Conservation (phyloP, 345 rosid genomes). For the Diplotaxis tenuifolia region DNA sequence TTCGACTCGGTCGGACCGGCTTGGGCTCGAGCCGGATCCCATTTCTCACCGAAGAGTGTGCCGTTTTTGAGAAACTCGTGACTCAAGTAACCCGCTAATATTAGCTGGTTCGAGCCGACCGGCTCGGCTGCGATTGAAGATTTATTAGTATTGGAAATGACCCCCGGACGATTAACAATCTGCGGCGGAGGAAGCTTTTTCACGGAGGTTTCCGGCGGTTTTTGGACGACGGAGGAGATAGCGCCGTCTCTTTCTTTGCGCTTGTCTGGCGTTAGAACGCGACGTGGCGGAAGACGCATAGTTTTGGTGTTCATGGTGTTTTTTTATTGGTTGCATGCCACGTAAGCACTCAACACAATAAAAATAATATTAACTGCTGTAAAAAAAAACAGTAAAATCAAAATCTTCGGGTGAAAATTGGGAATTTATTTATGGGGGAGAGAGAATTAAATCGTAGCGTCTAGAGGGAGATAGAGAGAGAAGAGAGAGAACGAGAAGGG, state of each 20-base stretch:
- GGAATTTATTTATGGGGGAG: background rate
- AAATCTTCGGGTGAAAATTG: background rate
- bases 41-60: slow-evolving; percentile 66
- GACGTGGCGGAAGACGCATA: slow-evolving; percentile 92
- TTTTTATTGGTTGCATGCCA: slow-evolving; percentile 57
- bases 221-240: slow-evolving; percentile 22
- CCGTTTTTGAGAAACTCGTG: slow-evolving; percentile 75
- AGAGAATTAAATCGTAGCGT: background rate
- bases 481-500: background rate
- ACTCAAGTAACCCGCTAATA: slow-evolving; percentile 77
- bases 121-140: slow-evolving; percentile 17
- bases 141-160: slow-evolving; percentile 7
- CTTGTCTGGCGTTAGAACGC: slow-evolving; percentile 59
- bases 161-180: background rate
- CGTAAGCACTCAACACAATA: slow-evolving; percentile 41
- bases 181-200: slow-evolving; percentile 12
- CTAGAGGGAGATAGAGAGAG: background rate
- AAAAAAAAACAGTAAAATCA: background rate
- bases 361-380: slow-evolving; percentile 13
- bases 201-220: slow-evolving; percentile 28
- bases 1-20: slow-evolving; percentile 31
- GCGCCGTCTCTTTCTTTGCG: slow-evolving; percentile 51
- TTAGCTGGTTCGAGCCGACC: slow-evolving; percentile 46
- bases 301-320: slow-evolving; percentile 58
- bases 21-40: slow-evolving; percentile 45